A percentile compares a stretch with the other conserved stretches of the same genome.
Conservation (phyloP, 2,329 filamentous ascomycete species). For the Atkinsonella hypoxylon region DNA sequence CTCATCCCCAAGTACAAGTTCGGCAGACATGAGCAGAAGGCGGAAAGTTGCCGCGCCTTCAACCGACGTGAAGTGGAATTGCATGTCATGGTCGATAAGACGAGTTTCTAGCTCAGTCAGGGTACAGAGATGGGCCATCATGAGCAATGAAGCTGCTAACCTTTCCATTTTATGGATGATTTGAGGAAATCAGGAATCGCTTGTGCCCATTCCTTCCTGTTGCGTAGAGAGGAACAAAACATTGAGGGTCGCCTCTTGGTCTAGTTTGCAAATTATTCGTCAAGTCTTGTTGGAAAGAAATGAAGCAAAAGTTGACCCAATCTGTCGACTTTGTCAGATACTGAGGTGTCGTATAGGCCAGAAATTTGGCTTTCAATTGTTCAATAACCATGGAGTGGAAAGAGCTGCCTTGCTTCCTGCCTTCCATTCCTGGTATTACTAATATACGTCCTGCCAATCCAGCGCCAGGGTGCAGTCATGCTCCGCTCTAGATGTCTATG, state of each 20-base stretch:
- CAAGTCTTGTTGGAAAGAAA: neutral
- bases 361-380: neutral
- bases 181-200: slow-evolving; percentile 16
- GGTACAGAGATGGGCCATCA: neutral
- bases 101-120: slow-evolving; percentile 23
- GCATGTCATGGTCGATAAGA: slow-evolving; percentile 33
- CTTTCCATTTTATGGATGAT: slow-evolving; percentile 14
- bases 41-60: slow-evolving; percentile 16
- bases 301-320: too few relatives aligned
- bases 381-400: neutral
- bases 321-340: too few relatives aligned
- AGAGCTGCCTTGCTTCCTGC: slow-evolving; percentile 1
- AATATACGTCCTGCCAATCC: neutral
- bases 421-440: neutral
- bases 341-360: too few relatives aligned
- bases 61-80: slow-evolving; percentile 21
- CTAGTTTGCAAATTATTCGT: neutral
- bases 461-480: neutral
- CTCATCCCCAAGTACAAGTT: slow-evolving; percentile 20
- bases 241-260: slow-evolving; percentile 9
- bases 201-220: slow-evolving; percentile 23
- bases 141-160: slow-evolving; percentile 6
- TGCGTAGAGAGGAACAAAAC: slow-evolving; percentile 28
- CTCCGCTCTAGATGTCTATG: neutral
- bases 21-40: slow-evolving; percentile 28